Percentiles rank a stretch among this genome's conserved stretches.
These are phyloP conservation scores for Quercus tomentella DNA, from an alignment of 331 rosid species.

Conservation along the genomic window DNA sequence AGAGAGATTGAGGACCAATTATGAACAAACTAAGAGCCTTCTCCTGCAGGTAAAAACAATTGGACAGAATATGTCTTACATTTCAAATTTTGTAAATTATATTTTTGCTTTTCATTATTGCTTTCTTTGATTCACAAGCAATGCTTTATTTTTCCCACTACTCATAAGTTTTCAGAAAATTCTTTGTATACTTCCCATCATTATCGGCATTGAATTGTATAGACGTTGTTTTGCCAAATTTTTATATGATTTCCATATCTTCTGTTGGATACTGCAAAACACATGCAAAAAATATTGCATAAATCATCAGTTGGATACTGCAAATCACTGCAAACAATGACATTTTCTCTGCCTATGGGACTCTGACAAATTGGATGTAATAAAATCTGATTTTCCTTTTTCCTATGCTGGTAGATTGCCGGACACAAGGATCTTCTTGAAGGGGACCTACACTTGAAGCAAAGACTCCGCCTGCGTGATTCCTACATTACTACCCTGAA, in stretches of 20 bases:
- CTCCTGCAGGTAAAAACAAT: constrained; percentile 64
- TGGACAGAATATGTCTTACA: background rate
- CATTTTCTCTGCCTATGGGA: background rate
- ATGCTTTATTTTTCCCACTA: background rate
- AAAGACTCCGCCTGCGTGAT: constrained; percentile 87
- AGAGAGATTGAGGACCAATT: constrained; percentile 59
- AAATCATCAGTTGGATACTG: background rate
- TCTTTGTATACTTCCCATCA: background rate
- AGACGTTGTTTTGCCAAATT: background rate
- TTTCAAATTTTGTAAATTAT: background rate
- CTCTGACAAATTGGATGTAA: background rate
- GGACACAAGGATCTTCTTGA: constrained; percentile 96
- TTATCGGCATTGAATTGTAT: background rate
- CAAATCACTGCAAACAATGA: background rate
- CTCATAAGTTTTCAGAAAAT: background rate
- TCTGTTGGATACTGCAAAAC: background rate
- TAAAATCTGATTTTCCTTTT: constrained; percentile 11
- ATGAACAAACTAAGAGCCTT: constrained; percentile 77
- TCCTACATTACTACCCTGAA: constrained; percentile 90
- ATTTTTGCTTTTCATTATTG: background rate
- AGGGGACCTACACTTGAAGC: constrained; percentile 89
- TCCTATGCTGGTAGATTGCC: constrained; percentile 61
- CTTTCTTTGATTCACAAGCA: background rate
- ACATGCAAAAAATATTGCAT: background rate
- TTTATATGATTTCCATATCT: background rate